phyloP scores from a whole-genome alignment of 2,329 filamentous ascomycete species.

The Dothideomycetes sp. region DNA sequence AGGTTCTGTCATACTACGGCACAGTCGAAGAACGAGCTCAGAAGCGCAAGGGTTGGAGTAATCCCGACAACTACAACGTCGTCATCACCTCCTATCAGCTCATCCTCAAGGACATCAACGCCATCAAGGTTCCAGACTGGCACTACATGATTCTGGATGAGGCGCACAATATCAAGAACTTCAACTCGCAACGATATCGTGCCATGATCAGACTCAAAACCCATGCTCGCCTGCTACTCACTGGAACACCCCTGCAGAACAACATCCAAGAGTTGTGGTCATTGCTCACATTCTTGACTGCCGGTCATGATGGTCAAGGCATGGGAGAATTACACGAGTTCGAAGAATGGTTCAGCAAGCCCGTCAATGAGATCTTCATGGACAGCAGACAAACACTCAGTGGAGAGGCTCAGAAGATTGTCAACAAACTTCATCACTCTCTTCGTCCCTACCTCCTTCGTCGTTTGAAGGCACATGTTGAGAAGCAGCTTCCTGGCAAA shows the following conservation, averaged over 20 bases:
- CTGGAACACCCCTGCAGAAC: constrained; percentile 92
- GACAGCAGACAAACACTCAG: constrained; percentile 91
- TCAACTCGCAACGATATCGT: constrained; percentile 95
- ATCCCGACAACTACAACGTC: constrained; percentile 68
- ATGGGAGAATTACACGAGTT: constrained; percentile 96
- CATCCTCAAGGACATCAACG: constrained; percentile 84
- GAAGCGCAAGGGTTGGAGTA: constrained; percentile 88
- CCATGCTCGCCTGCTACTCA: constrained; percentile 72
- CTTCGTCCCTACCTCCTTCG: constrained; percentile 84
- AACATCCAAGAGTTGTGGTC: constrained; percentile 97
- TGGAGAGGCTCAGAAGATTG: constrained; percentile 82
- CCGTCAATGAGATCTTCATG: constrained; percentile 91
- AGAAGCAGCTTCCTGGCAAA: constrained; percentile 98
- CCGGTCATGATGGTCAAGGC: constrained; percentile 66
- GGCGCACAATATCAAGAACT: constrained; percentile 99
- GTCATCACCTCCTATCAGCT: constrained; percentile 97
- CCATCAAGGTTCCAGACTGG: constrained; percentile 87
- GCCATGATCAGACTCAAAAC: constrained; percentile 91
- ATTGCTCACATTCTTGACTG: constrained; percentile 90
- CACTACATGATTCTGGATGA: constrained; percentile 98
- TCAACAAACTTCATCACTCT: constrained; percentile 87
- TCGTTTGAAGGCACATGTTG: constrained; percentile 87
- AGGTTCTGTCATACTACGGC: constrained; percentile 94
- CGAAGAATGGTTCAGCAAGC: constrained; percentile 88
- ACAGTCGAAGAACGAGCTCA: constrained; percentile 82